Evolutionary conservation across 116 monocot genomes (phyloP), one percentile per base, ranked within the genome.

Genomic region (Zostera marina): DNA sequence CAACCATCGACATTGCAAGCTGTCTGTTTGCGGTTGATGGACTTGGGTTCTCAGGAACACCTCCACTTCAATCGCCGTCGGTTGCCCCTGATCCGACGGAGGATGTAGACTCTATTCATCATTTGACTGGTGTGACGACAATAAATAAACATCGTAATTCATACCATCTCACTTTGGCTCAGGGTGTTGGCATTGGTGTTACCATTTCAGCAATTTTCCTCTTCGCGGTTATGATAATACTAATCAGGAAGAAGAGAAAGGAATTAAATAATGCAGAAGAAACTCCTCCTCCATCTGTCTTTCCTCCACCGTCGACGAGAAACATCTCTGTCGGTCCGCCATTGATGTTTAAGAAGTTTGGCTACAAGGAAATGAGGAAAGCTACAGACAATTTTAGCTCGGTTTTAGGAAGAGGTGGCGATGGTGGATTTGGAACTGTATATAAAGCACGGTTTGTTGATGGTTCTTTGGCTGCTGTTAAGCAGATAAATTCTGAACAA

Each of bases 21-120:
- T 94, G 94, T 66, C 82, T 88, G 53, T 94, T 94, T 70, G 76
- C 73, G 40, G 73, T 88, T 51, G 54, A 88, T 53, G 77, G 60
- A 48, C 70, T 87, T 68, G 73, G 67, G 58, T 44, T 64, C 64
- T 46, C 81, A 66, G 78, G 54, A 24, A 45, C 80, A 45, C 59
- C 47, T 69, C 69, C 44, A n/a, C 41, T 60, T 21, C 55, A 63
- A 32, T 52, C 70, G 4, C 88, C 79, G 47, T 62, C 61, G 53
- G 51, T 52, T 66, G 60, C 83, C 52, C 81, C 78, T 24, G 63
- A 49, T 67, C 63, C 69, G 61, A 51, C 45, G 39, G 42, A 63
- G 51, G 72, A 62, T 21, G 56, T 59, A 63, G 51, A 70, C 68
- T 79, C 79, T 69, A 2, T 61, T 48, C 54, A 62, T 42, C 66